These are phyloP conservation scores for Sanghuangporus baumii DNA, from an alignment of 1,284 basidiomycete genomes.

Conservation along the genomic window DNA sequence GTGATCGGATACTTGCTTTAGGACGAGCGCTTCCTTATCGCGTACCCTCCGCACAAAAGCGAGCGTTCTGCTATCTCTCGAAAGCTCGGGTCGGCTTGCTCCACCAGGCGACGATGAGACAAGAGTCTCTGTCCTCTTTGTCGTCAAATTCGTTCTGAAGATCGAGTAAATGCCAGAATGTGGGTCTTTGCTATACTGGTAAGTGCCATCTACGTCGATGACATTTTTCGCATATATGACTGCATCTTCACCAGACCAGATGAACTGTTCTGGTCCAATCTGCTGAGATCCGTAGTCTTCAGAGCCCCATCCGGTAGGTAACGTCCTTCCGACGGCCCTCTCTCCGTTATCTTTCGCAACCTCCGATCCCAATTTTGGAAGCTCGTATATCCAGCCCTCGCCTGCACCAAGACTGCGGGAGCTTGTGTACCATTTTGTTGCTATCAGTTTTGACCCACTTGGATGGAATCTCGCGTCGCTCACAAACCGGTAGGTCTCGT, in stretches of 20 bases:
- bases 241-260: conserved; percentile 52
- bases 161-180: conserved; percentile 68
- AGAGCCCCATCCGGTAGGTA: conserved; percentile 55
- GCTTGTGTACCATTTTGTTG: conserved; percentile 71
- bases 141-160: conserved; percentile 56
- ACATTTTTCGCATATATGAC: conserved; percentile 65
- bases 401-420: conserved; percentile 58
- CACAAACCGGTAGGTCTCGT: conserved; percentile 67
- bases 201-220: conserved; percentile 42
- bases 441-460: conserved; percentile 51
- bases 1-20: conserved; percentile 43
- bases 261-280: conserved; percentile 64
- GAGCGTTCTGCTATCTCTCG: conserved; percentile 60
- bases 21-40: conserved; percentile 62
- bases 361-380: conserved; percentile 7
- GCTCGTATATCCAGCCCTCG: conserved; percentile 60
- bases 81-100: conserved; percentile 65
- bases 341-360: conserved; percentile 40
- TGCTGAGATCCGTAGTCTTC: conserved; percentile 59
- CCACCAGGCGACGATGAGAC: conserved; percentile 58
- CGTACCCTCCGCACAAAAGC: conserved; percentile 70
- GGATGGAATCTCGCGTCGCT: conserved; percentile 67
- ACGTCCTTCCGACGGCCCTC: conserved; percentile 46
- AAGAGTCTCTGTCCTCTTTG: conserved; percentile 42
- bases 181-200: conserved; percentile 62